Evolutionary conservation across 1,139 yeast species (phyloP).

Genomic region (Debaryomyces psychrophilus): DNA sequence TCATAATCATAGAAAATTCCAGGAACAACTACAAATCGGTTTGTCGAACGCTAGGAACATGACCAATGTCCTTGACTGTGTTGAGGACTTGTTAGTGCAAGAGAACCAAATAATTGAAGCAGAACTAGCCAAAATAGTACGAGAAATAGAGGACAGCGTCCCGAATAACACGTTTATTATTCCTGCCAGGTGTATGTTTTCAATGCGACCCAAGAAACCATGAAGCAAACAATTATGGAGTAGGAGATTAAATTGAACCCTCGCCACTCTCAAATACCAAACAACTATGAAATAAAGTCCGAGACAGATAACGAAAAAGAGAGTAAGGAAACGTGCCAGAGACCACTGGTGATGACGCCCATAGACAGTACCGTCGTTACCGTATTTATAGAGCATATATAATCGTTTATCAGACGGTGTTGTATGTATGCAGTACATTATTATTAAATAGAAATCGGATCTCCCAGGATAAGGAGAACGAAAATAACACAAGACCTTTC

Average conservation of each 20-base stretch:
- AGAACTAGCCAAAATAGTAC: neutral
- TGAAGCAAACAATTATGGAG: no score
- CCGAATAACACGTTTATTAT: constrained; percentile 11
- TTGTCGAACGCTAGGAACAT: constrained; percentile 10
- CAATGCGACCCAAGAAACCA: neutral
- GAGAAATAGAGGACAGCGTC: constrained; percentile 1
- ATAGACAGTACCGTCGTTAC: neutral
- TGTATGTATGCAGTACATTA: constrained; percentile 6
- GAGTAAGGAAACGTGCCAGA: neutral
- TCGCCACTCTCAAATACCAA: neutral
- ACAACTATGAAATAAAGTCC: neutral
- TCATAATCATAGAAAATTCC: constrained; percentile 8
- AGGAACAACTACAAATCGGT: constrained; percentile 4
- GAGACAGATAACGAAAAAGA: neutral
- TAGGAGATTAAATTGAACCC: neutral
- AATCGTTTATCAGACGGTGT: neutral
- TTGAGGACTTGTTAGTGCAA: constrained; percentile 16
- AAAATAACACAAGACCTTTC: neutral
- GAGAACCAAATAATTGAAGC: constrained; percentile 11
- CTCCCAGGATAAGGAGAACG: neutral
- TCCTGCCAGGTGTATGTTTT: neutral
- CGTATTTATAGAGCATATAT: neutral
- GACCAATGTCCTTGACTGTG: constrained; percentile 14
- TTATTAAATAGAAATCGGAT: constrained; percentile 1
- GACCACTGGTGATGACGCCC: neutral